A percentile compares a stretch with the other conserved stretches of the same genome.
Conservation (phyloP, 2,329 filamentous ascomycete genomes). For the Rhexocercosporidium sp. region DNA sequence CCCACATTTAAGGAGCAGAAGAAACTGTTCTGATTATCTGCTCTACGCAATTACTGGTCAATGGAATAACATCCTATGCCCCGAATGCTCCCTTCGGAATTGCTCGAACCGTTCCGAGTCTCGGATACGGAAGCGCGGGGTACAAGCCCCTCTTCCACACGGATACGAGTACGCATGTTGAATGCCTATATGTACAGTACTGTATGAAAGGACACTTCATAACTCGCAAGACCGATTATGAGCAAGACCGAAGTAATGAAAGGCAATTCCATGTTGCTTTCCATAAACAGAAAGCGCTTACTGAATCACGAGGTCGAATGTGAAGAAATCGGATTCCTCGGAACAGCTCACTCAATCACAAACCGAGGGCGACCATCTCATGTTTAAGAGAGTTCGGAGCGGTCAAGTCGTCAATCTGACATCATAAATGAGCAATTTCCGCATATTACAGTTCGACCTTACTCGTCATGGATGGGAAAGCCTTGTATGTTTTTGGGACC, state of each 20-base stretch:
- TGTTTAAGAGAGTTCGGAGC: neutral
- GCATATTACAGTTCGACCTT: conserved; percentile 2
- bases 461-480: neutral
- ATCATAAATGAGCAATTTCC: neutral
- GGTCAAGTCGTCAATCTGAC: neutral
- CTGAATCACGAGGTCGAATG: neutral
- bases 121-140: neutral
- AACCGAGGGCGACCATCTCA: conserved; percentile 2
- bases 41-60: no score
- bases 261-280: neutral
- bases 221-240: neutral
- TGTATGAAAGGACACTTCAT: neutral
- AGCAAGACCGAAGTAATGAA: neutral
- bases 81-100: no score
- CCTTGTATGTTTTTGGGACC: neutral
- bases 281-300: neutral
- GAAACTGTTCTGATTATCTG: no score
- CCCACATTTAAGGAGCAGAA: no score
- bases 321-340: neutral
- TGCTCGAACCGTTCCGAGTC: no score
- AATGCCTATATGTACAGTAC: no score
- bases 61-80: no score
- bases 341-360: neutral
- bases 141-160: neutral
- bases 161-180: neutral